A percentile compares a stretch with the other conserved stretches of the same genome.
These are phyloP conservation scores for Scheffersomyces cryptocercus DNA, from an alignment of 1,139 yeast species.

Conservation along the genomic window DNA sequence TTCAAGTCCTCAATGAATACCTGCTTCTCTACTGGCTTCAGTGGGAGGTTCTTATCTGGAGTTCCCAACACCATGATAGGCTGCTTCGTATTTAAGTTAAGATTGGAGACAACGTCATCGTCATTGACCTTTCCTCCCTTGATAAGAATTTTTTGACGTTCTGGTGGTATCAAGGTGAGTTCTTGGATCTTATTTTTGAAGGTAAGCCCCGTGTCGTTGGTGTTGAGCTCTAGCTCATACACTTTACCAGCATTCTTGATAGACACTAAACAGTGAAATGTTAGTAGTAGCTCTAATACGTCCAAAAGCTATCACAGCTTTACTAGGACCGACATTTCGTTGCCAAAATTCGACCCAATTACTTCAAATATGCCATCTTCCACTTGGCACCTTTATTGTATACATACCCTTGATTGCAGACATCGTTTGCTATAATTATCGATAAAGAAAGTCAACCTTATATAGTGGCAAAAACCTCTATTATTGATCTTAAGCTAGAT, in stretches of 20 bases:
- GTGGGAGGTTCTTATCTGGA: slow-evolving; percentile 68
- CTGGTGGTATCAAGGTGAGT: slow-evolving; percentile 78
- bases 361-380: too few relatives aligned
- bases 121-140: slow-evolving; percentile 87
- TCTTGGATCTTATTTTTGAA: slow-evolving; percentile 73
- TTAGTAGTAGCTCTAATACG: slow-evolving; percentile 10
- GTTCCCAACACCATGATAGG: slow-evolving; percentile 90
- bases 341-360: too few relatives aligned
- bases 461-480: too few relatives aligned
- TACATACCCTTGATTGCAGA: too few relatives aligned
- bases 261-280: slow-evolving; percentile 31
- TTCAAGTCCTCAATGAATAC: slow-evolving; percentile 73
- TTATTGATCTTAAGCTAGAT: too few relatives aligned
- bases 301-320: slow-evolving; percentile 1
- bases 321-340: too few relatives aligned
- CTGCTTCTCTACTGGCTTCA: slow-evolving; percentile 55
- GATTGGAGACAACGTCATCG: slow-evolving; percentile 50
- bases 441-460: too few relatives aligned
- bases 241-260: slow-evolving; percentile 87
- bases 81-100: slow-evolving; percentile 64
- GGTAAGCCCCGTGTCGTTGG: slow-evolving; percentile 60
- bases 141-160: slow-evolving; percentile 84
- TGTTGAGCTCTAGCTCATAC: slow-evolving; percentile 64
- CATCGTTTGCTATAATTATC: too few relatives aligned
- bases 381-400: too few relatives aligned